These are phyloP conservation scores for Magnolia officinalis DNA, from an alignment of 164 flowering plant species.

Conservation along the genomic window DNA sequence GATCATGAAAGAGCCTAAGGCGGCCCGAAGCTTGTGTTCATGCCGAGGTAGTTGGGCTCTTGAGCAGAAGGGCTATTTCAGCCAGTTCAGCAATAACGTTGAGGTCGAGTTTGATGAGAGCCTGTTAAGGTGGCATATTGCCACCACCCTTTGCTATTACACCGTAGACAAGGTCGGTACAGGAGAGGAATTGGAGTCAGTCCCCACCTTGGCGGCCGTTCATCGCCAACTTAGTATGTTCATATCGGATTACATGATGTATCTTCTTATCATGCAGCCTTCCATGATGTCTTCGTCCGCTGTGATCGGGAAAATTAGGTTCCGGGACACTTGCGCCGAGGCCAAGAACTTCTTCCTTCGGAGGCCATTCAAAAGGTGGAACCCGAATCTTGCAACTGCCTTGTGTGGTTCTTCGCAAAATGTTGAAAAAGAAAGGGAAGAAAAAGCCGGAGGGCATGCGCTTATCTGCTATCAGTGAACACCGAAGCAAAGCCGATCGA, in stretches of 20 bases:
- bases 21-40: neutral
- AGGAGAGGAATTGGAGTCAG: neutral
- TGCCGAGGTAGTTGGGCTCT: neutral
- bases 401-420: neutral
- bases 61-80: neutral
- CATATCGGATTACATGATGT: slow-evolving; percentile 9
- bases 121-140: slow-evolving; percentile 14
- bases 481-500: neutral
- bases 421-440: neutral
- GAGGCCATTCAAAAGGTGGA: neutral
- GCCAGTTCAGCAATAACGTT: neutral
- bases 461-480: neutral
- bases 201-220: neutral
- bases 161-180: no score
- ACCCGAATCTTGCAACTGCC: neutral
- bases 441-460: neutral
- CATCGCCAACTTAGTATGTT: neutral
- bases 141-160: slow-evolving; percentile 10
- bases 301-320: slow-evolving; percentile 4
- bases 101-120: slow-evolving; percentile 12
- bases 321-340: slow-evolving; percentile 4
- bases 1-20: neutral
- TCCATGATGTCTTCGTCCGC: neutral
- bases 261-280: slow-evolving; percentile 6
- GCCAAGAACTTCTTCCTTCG: neutral